Conservation (phyloP, 129 eudicot species). For the Solidago caesia region DNA sequence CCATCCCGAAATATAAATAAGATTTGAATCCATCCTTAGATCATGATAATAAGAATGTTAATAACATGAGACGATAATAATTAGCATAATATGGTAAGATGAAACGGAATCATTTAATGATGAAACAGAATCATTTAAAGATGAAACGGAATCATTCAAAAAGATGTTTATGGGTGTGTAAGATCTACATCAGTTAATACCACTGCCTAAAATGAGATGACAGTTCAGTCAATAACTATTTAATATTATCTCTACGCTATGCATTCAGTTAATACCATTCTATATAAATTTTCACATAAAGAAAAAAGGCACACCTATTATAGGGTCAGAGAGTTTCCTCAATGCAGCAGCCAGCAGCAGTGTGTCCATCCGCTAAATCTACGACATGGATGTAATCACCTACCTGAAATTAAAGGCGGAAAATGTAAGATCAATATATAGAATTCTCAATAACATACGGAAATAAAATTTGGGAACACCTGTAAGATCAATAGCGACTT, state of each 20-base stretch:
- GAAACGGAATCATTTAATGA: too few species aligned
- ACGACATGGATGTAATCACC: constrained; percentile 96
- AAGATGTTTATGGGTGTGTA: too few species aligned
- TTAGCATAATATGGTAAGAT: too few species aligned
- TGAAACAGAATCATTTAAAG: too few species aligned
- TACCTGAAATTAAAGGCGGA: constrained; percentile 58
- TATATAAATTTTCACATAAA: too few species aligned
- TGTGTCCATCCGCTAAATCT: constrained; percentile 97
- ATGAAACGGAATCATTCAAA: too few species aligned
- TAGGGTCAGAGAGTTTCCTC: constrained; percentile 67
- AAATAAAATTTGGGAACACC: not conserved
- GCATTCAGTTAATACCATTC: constrained; percentile 9
- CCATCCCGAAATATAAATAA: not conserved
- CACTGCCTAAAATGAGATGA: constrained; percentile 54
- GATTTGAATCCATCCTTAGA: not conserved
- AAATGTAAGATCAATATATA: too few species aligned
- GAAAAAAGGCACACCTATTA: constrained; percentile 51
- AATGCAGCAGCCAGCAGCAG: constrained; percentile 90
- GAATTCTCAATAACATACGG: not conserved
- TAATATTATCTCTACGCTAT: not conserved
- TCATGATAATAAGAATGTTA: too few species aligned
- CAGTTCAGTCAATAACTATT: not conserved
- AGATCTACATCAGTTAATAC: too few species aligned
- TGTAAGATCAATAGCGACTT: too few species aligned
- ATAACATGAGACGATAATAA: not conserved